Base-by-base conservation (phyloP, 1,284 basidiomycete species). In the Inonotus hispidus region DNA sequence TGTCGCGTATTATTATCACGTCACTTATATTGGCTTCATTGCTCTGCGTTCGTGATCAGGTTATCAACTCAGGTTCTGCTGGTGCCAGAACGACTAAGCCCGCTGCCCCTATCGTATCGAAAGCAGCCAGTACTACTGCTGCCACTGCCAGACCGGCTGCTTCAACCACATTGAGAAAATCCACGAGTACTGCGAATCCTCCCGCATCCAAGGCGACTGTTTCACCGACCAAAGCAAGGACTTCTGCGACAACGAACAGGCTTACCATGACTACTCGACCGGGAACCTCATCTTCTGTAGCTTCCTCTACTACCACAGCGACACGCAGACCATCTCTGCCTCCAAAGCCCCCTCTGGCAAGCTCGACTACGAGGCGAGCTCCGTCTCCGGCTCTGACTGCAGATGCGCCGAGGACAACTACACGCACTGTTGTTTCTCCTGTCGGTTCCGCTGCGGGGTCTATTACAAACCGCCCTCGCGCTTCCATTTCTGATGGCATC, bases 11-110 rank as follows among this genome's bases (percentile, higher is more conserved):
- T 23, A 52, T 58, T 23, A 14, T 43, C 13, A 41, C 14, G 29
- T 35, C 37, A n/a, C 52, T 41, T 38, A 39, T 60, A 32, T 52
- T 27, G 37, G 32, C 39, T 32, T 57, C 46, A 53, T 57, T 53
- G 7, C 41, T 55, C 37, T 50, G 23, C 37, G 21, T 25, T 21
- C 11, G 21, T 53, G 41, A 11, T 41, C 25, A 90, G 88, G 79
- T 87, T 63, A 75, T 87, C 66, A 84, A 75, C 72, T 82, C 85
- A 63, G 83, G 85, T 66, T 87, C 85, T 65, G 85, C 87, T 76
- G 82, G 84, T 64, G 69, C 80, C 68, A 83, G 84, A 63, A 67
- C 77, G 62, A 74, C 79, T 58, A 89, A 84, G 71, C 66, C 80
- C 65, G 70, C 77, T 56, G 71, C 77, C 62, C 67, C 80, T 59